These are phyloP conservation scores for Bolboschoenus planiculmis DNA, from an alignment of 176 grass and related monocot species.

Conservation along the genomic window DNA sequence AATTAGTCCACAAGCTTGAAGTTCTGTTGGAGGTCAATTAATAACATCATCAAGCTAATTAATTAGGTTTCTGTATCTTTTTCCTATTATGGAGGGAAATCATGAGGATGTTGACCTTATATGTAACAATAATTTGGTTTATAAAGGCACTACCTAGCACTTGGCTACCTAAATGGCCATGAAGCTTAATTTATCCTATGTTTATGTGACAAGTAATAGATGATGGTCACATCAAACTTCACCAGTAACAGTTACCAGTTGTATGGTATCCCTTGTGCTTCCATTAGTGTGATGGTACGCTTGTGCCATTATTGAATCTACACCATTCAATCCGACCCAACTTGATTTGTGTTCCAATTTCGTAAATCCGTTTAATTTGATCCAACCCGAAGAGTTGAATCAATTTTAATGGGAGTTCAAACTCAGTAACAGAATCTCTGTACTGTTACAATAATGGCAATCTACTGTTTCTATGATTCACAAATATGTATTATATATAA, in stretches of 20 bases:
- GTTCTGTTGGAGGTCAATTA: background rate
- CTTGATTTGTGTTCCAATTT: background rate
- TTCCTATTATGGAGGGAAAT: background rate
- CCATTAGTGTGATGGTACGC: background rate
- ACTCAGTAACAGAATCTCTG: background rate
- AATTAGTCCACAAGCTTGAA: background rate
- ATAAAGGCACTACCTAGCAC: background rate
- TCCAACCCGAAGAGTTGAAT: background rate
- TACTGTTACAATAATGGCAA: background rate
- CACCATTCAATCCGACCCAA: background rate
- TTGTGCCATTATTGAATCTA: background rate
- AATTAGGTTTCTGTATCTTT: conserved; percentile 2
- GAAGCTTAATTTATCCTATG: background rate
- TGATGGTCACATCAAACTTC: background rate
- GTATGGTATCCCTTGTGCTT: background rate
- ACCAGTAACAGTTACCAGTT: background rate
- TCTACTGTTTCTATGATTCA: background rate
- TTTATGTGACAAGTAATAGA: background rate
- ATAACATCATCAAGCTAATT: background rate
- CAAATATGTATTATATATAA: too few relatives aligned
- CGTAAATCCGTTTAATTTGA: background rate
- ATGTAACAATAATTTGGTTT: background rate
- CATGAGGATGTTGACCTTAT: background rate
- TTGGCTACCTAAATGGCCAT: background rate
- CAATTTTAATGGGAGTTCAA: background rate